Base-by-base conservation (phyloP, 257 asterid species). In the Scutellaria baicalensis region DNA sequence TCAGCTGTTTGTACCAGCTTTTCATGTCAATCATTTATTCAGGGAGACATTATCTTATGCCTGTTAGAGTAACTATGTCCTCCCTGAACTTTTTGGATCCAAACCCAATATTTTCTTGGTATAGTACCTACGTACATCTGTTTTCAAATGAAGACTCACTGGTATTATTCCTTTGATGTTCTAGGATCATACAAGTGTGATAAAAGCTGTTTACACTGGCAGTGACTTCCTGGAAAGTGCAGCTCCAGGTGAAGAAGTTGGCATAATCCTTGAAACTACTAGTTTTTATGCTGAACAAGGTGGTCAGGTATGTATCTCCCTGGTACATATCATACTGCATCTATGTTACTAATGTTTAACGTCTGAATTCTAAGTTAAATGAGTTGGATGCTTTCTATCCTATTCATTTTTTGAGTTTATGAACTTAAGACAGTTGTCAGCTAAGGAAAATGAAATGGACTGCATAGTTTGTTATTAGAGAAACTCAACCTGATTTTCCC, bases 271-370 rank as follows among this genome's bases (percentile, higher is more conserved):
- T 68, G 97, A 84, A 81, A 86, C 85, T 43, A 83, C 99, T 48
- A 91, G 96, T 73, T 94, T 94, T 80, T 94, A 94, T 76, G 96
- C 97, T 38, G 97, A 94, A 86, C 99, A 94, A 88, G 99, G 99
- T 80, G 99, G 99, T 85, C 99, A 94, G 98, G 98, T 93, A 78
- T 73, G 57, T 42, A 51, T 48, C 9, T 56, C 49, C 56, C 43
- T 13, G 44, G n/a, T 54, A 35, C 51, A 48, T 52, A 60, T 51
- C 59, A 16, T 35, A 3, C 11, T 33, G 65, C 65, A 33, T 50
- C 33, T 27, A 1, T 27, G 33, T 27, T 27, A 27, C 33, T 27
- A 27, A 4, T 27, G 33, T 27, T 27, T 27, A 27, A 2, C 3
- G 33, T 27, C 43, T 59, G 39, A 40, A 35, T 16, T 57, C 8